Percentiles rank a stretch among this genome's conserved stretches.
Conservation (phyloP, 768 basidiomycete genomes). For the Mycena alexandri region DNA sequence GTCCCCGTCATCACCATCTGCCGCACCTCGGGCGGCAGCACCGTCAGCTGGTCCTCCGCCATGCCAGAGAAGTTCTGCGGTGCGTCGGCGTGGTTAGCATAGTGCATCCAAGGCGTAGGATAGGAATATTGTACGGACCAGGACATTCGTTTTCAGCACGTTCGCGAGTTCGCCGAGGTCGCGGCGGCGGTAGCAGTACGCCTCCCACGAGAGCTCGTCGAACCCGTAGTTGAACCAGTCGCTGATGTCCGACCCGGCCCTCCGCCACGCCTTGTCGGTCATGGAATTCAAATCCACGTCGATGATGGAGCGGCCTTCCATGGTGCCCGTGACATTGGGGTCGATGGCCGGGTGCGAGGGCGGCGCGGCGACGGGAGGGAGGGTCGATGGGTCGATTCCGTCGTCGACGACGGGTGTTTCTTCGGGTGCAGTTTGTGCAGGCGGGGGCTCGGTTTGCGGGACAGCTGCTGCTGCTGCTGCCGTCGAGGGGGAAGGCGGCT, state of each 20-base stretch:
- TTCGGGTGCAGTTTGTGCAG: slow-evolving; percentile 24
- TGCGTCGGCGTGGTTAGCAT: background rate
- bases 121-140: slow-evolving; percentile 62
- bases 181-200: slow-evolving; percentile 87
- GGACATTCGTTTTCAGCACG: slow-evolving; percentile 85
- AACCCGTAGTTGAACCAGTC: slow-evolving; percentile 99
- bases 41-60: slow-evolving; percentile 84
- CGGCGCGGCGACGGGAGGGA: slow-evolving; percentile 78
- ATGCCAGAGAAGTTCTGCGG: slow-evolving; percentile 83
- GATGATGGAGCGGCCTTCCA: slow-evolving; percentile 84
- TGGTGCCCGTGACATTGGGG: slow-evolving; percentile 70
- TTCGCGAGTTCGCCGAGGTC: slow-evolving; percentile 85
- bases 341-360: slow-evolving; percentile 87
- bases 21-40: slow-evolving; percentile 84
- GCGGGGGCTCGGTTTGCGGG: slow-evolving; percentile 25
- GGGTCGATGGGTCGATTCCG: slow-evolving; percentile 71
- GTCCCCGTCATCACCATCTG: slow-evolving; percentile 91
- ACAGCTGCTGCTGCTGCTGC: slow-evolving; percentile 21
- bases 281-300: slow-evolving; percentile 85
- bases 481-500: slow-evolving; percentile 24
- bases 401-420: slow-evolving; percentile 51
- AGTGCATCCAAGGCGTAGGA: slow-evolving; percentile 20
- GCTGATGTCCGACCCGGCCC: slow-evolving; percentile 91
- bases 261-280: slow-evolving; percentile 90
- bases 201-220: slow-evolving; percentile 96